Evolutionary conservation across 495 filamentous ascomycete genomes (phyloP), one percentile per base, ranked within the genome.

Genomic region (Tuber aestivum): DNA sequence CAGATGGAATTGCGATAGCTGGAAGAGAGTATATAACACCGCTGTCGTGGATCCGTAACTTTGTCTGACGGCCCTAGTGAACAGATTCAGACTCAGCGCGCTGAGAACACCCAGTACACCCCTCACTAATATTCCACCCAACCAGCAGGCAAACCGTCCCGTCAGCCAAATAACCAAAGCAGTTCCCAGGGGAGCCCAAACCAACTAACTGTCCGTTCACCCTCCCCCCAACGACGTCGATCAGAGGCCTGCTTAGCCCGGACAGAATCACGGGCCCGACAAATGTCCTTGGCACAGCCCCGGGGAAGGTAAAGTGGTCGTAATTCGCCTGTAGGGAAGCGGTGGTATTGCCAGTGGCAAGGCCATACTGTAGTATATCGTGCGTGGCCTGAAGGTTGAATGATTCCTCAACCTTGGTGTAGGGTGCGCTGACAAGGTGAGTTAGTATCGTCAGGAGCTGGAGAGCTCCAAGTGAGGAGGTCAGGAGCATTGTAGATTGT

Each of bases 401-500:
- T 0, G 94, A 97, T 85, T 99, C 95, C 83, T 99, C 95, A 74
- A 99, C 96, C 84, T 99, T 99, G 70, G 96, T 97, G 86, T 95
- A 97, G 1, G 95, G 96, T 23, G 96, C 90, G 14, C 89, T 84
- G 74, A 90, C 76, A 71, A 97, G 88, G 83, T 99, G 95, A 40
- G 93, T 71, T 32, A 94, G 82, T 78, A 97, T 88, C 48, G 93
- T 83, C 3, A 83, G 77, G 2, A 92, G 91, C 75, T 97, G 88
- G 41, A 89, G 84, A 74, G 88, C 83, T 23, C 84, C 85, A 61
- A 91, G 85, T 2, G 44, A 89, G 76, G 27, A 83, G 68, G 77
- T 91, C 89, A 91, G 75, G n/a, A 70, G 23, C 41, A 41, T 73
- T 35, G 40, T 18, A 56, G 27, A 37, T 65, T 69, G 42, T 72